Evolutionary conservation across 345 rosid genomes (phyloP), one percentile per base, ranked within the genome.

Genomic region (Linum tenue): DNA sequence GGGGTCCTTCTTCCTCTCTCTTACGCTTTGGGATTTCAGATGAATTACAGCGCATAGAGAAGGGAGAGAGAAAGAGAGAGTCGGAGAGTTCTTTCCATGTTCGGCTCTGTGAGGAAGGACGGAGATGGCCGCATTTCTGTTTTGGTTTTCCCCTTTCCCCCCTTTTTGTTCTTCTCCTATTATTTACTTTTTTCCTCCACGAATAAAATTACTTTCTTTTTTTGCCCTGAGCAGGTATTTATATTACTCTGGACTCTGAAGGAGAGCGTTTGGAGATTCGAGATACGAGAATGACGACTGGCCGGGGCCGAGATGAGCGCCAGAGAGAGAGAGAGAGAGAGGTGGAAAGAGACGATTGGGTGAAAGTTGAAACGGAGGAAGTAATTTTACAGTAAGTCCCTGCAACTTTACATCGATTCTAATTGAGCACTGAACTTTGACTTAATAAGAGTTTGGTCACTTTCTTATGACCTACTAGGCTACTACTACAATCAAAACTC

Each of bases 51-150:
- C 31, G 31, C 31, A 48, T 48, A 48, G 14, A 9, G 53, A 48
- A 60, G 66, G 65, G 36, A 56, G 50, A 71, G 48, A 40, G 48
- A n/a, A 50, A 69, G 56, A 64, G 56, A 56, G 41, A 41, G 22
- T 40, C 63, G 63, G 69, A 43, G 69, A 75, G 81, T 68, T 78
- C 70, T 64, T 63, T 70, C 75, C 83, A 68, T 72, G 84, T 67
- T 76, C 71, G 53, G 67, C 65, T 66, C 71, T 64, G 71, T 22
- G 39, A 63, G 64, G 51, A 48, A 48, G 53, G 53, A 48, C 53
- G 53, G 16, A 9, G 72, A 55, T 64, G 67, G 51, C 8, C 40
- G 53, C 9, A 40, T 48, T 12, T 3, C 50, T 71, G 40, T 36
- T 44, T 50, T 64, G 17, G 51, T 10, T 61, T 56, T 22, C 39